Percentiles rank a stretch among this genome's conserved stretches.
phyloP scores from a whole-genome alignment of 257 asterid genomes.

The Solanum peruvianum region DNA sequence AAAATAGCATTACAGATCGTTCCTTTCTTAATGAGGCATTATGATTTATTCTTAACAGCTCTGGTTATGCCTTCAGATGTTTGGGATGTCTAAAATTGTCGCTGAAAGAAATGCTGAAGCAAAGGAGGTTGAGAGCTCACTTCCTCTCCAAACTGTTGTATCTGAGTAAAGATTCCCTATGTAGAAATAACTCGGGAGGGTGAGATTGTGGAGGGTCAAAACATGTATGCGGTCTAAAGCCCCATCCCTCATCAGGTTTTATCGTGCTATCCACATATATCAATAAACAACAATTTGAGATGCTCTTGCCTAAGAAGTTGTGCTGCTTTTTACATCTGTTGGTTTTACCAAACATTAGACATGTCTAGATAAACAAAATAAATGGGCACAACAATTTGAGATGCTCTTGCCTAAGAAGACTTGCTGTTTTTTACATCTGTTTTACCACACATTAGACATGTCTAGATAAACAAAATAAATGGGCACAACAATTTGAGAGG shows the following conservation, averaged over 20 bases:
- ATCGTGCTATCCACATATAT: background rate
- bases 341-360: background rate
- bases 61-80: background rate
- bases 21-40: background rate
- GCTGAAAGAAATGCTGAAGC: slow-evolving; percentile 2
- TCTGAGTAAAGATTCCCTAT: background rate
- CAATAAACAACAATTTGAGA: background rate
- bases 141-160: background rate
- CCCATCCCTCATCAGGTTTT: background rate
- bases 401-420: too few relatives aligned
- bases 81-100: slow-evolving; percentile 11
- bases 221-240: background rate
- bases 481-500: too few relatives aligned
- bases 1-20: background rate
- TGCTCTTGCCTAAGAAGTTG: background rate
- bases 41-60: background rate
- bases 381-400: too few relatives aligned
- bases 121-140: slow-evolving; percentile 8
- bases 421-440: too few relatives aligned
- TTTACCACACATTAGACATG: too few relatives aligned
- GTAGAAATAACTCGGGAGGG: background rate
- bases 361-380: background rate
- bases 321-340: background rate
- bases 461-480: too few relatives aligned
- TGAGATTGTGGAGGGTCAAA: background rate